Evolutionary conservation across 257 asterid genomes (phyloP).

Genomic region (Solanum etuberosum): DNA sequence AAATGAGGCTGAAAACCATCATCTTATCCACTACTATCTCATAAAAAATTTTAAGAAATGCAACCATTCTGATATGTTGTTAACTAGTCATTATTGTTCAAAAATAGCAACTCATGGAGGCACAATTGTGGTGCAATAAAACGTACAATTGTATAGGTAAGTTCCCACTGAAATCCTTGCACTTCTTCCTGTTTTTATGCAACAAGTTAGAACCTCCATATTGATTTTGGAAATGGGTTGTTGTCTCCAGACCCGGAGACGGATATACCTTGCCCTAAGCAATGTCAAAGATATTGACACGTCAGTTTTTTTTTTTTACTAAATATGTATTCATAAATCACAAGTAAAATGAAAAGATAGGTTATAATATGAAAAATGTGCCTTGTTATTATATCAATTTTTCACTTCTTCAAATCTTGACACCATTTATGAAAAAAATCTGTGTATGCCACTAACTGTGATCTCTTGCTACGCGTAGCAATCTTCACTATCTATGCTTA

Average conservation of each 20-base stretch:
- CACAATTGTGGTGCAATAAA: conserved; percentile 4
- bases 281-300: neutral
- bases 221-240: neutral
- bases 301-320: neutral
- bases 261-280: neutral
- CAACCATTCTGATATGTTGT: neutral
- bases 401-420: neutral
- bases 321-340: neutral
- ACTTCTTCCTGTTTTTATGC: neutral
- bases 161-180: neutral
- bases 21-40: neutral
- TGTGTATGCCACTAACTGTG: neutral
- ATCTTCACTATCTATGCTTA: neutral
- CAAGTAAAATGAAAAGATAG: neutral
- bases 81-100: neutral
- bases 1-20: neutral
- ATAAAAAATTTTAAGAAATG: neutral
- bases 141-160: conserved; percentile 1
- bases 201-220: neutral
- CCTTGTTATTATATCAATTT: neutral
- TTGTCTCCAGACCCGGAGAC: neutral
- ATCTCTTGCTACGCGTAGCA: neutral
- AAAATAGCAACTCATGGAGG: conserved; percentile 6
- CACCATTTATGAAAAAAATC: fast-evolving
- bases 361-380: neutral